Conservation (phyloP, 1,284 basidiomycete species). For the Cutaneotrichosporon daszewskae region DNA sequence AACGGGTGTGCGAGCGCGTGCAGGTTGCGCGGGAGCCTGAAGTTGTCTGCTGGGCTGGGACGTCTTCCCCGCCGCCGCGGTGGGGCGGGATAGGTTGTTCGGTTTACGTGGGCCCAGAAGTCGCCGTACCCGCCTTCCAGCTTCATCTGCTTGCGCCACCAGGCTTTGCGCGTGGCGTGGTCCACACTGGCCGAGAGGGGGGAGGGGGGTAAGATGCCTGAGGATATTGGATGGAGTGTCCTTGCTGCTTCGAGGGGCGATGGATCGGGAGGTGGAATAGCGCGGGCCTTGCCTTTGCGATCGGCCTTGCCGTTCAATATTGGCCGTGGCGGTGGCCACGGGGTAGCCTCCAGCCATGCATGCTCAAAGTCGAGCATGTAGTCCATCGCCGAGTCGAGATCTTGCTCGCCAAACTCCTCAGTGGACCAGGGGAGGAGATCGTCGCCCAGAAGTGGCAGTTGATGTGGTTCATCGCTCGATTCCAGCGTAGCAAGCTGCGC, state of each 20-base stretch:
- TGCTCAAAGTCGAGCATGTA: slow-evolving; percentile 23
- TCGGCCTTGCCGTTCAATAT: too few species aligned
- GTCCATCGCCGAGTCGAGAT: slow-evolving; percentile 14
- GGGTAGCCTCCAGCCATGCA: slow-evolving; percentile 15
- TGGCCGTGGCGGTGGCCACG: too few species aligned
- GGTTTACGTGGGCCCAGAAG: slow-evolving; percentile 18
- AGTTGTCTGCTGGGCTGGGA: not conserved
- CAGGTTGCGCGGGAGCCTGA: slow-evolving; percentile 13
- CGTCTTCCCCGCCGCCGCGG: slow-evolving; percentile 5
- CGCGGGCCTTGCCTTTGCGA: slow-evolving; percentile 6
- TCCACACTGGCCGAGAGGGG: slow-evolving; percentile 2
- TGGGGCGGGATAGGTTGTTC: not conserved
- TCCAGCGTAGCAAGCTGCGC: not conserved
- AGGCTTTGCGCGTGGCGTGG: slow-evolving; percentile 3
- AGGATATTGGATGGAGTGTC: not conserved
- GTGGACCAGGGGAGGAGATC: slow-evolving; percentile 3
- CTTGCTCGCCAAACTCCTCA: not conserved
- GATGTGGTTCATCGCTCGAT: not conserved
- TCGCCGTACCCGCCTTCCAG: slow-evolving; percentile 19
- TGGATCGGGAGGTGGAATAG: not conserved
- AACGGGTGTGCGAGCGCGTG: slow-evolving; percentile 20
- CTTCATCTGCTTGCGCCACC: slow-evolving; percentile 25
- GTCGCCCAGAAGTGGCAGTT: not conserved
- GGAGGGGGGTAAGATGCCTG: not conserved
- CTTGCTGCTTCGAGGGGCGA: too few species aligned